Evolutionary conservation across 441 rosid species (phyloP), one percentile per base, ranked within the genome.

Genomic region (Viola pubescens): DNA sequence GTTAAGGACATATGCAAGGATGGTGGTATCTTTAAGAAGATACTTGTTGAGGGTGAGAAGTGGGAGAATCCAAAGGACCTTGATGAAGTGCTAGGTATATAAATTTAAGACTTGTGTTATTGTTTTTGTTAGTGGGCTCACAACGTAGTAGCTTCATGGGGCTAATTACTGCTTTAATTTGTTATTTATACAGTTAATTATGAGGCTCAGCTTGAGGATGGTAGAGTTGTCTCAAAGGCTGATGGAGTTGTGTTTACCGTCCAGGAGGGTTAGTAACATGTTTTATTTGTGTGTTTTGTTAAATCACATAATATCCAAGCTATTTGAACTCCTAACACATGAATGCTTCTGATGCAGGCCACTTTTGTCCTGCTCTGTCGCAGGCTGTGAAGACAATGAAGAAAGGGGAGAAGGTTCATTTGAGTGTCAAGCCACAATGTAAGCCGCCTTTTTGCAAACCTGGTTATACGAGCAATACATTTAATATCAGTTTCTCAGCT

Each of bases 371-470:
- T 59, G 97, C 94, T 0, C 51, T 89, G 62, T 48, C 87, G 0
- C 81, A 56, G 63, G 94, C 94, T 56, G 87, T 87, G 39, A 89
- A 89, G 80, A 85, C 98, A 37, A 89, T 89, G 98, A 92, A 86
- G 63, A 92, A 84, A 70, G 85, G 82, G 0, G 95, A 92, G 60
- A 87, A 79, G 49, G 94, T 82, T 1, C 79, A 85, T 47, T 69
- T 87, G 6, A 78, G 88, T 3, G 95, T 89, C 64, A 91, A 82
- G 67, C 94, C 98, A 61, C 96, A 86, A 78, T 88, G 98, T 91
- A 78, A 68, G 79, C 19, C 19, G 3, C 38, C 16, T 37, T 49
- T 3, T 5, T 37, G 6, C 44, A 16, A 13, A 57, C 10, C 8
- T 61, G 11, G 2, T 48, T 37, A 0, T 7, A 26, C 3, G 34